phyloP scores from a whole-genome alignment of 371 early-diverging fungal genomes.

The Encephalitozoon romaleae region DNA sequence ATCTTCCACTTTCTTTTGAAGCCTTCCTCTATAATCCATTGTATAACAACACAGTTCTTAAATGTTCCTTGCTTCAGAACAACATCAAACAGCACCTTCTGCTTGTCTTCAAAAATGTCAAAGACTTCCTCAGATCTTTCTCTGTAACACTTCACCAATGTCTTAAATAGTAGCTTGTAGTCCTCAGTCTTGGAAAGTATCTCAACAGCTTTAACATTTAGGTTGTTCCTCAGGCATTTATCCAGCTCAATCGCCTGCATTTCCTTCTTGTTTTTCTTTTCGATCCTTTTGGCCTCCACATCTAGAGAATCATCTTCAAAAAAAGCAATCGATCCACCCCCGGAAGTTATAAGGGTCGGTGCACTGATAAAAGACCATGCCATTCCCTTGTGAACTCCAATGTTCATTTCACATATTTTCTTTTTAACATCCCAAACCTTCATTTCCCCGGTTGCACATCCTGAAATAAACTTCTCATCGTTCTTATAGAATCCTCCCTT shows the following conservation, averaged over 20 bases:
- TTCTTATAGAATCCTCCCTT: background rate
- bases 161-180: background rate
- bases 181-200: background rate
- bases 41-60: slow-evolving; percentile 12
- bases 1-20: background rate
- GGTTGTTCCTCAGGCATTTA: slow-evolving; percentile 2
- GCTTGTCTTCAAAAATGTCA: background rate
- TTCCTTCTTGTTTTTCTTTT: background rate
- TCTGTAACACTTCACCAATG: background rate
- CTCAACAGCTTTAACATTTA: background rate
- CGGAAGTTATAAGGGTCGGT: background rate
- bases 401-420: slow-evolving; percentile 7
- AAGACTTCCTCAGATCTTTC: background rate
- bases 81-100: background rate
- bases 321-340: background rate
- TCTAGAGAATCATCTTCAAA: slow-evolving; percentile 18
- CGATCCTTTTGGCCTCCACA: background rate
- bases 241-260: slow-evolving; percentile 3
- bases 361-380: background rate
- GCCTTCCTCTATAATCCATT: background rate
- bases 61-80: slow-evolving; percentile 4
- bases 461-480: slow-evolving; percentile 1
- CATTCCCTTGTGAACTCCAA: background rate
- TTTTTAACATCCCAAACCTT: slow-evolving; percentile 25
- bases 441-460: slow-evolving; percentile 9